A percentile compares a stretch with the other conserved stretches of the same genome.
Evolutionary conservation across 176 grass and related monocot species (phyloP).

Genomic region (Oropetium thomaeum): DNA sequence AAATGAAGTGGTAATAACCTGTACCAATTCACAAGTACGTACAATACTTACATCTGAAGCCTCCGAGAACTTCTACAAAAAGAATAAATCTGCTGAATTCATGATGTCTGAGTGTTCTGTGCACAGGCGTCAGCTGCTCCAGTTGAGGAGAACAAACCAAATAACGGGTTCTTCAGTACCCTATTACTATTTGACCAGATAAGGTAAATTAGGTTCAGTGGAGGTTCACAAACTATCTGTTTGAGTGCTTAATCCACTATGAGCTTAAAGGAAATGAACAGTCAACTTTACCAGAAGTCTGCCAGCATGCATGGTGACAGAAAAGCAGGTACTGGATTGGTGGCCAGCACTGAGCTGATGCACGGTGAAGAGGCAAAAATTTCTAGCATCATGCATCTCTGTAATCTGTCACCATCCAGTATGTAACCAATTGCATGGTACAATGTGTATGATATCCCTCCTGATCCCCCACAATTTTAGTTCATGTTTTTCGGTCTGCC

Average conservation of each 20-base stretch:
- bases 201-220: slow-evolving; percentile 34
- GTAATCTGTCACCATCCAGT: slow-evolving; percentile 29
- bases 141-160: neutral
- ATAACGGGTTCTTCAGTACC: slow-evolving; percentile 10
- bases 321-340: slow-evolving; percentile 9
- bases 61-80: neutral
- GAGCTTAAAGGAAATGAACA: slow-evolving; percentile 12
- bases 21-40: neutral
- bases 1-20: slow-evolving; percentile 34
- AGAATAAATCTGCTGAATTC: neutral
- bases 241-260: slow-evolving; percentile 37
- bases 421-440: slow-evolving; percentile 1
- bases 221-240: slow-evolving; percentile 22
- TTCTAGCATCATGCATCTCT: slow-evolving; percentile 3
- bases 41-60: neutral
- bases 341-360: slow-evolving; percentile 14
- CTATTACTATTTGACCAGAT: slow-evolving; percentile 20
- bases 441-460: neutral
- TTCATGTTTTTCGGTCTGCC: neutral
- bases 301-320: neutral
- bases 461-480: neutral
- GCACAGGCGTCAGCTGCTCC: slow-evolving; percentile 1
- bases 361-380: slow-evolving; percentile 16
- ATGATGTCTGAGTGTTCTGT: neutral
- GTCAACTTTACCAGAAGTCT: neutral